Evolutionary conservation across 176 grass and related monocot genomes (phyloP), one percentile per base, ranked within the genome.

Genomic region (Microstegium vimineum): DNA sequence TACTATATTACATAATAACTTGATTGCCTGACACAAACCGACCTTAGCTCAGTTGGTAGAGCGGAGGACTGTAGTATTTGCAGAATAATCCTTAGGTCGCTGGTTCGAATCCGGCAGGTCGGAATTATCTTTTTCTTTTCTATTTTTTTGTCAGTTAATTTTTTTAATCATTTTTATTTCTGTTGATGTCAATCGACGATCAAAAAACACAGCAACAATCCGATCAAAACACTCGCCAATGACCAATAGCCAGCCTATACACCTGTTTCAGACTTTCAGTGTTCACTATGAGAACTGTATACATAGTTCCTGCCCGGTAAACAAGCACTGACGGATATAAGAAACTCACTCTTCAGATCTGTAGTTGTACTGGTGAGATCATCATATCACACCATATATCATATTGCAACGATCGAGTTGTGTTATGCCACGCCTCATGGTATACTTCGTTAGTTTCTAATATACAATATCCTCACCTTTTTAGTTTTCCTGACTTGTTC

Each of bases 21-120:
- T 18, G 0, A 0, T 1, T 2, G 0, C 2, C 0, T 20, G 0
- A 4, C 1, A 20, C 0, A 35, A 74, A 8, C 93, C 90, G 85
- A 92, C 80, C 90, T 95, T 93, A 96, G 93, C 93, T 96, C 93
- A 93, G 93, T 90, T 95, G 93, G 93, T 87, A 96, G 88, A 96
- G 93, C 83, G 93, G 93, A 95, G 90, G 90, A 95, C 90, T 95
- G 93, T 95, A 95, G 90, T 93, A 2, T 17, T 52, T 22, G 49
- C 49, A 52, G 49, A 52, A 1, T 61, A 18, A 97, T 94, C 92
- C 90, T 97, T 94, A 97, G 92, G 94, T 97, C 86, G 86, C 90
- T 94, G 90, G 92, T 97, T 97, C 92, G 88, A 94, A 94, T 97
- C 71, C 71, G 71, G 71, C 71, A 74, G 71, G 28, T 74, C 71